phyloP scores from a whole-genome alignment of 352 stramenopile genomes.

The Globisporangium cylindrosporum region DNA sequence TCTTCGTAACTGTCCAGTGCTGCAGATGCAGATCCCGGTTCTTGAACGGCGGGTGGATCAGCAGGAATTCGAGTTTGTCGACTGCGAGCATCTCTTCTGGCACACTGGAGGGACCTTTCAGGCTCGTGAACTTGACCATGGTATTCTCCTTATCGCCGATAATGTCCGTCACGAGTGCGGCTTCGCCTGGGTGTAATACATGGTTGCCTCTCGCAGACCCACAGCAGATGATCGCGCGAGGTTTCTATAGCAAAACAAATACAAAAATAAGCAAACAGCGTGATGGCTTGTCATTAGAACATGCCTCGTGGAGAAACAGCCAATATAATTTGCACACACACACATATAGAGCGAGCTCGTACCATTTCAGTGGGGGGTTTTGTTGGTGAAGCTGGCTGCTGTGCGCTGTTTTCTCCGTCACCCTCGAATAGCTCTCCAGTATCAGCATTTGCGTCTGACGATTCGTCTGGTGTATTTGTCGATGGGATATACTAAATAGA shows the following conservation, averaged over 20 bases:
- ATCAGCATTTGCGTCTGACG: constrained; percentile 2
- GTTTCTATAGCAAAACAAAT: constrained; percentile 13
- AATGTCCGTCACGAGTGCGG: constrained; percentile 38
- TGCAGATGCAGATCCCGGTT: constrained; percentile 22
- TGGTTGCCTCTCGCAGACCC: background rate
- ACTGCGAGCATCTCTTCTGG: constrained; percentile 36
- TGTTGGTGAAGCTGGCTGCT: background rate
- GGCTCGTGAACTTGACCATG: constrained; percentile 41
- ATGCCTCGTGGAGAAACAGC: background rate
- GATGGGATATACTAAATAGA: constrained; percentile 15
- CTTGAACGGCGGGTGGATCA: constrained; percentile 38
- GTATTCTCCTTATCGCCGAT: constrained; percentile 48
- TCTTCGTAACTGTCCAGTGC: constrained; percentile 21
- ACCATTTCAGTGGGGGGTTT: background rate
- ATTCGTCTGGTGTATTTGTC: background rate
- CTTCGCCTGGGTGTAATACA: constrained; percentile 33
- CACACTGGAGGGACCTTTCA: constrained; percentile 35
- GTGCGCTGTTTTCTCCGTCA: background rate
- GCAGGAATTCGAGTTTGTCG: constrained; percentile 29
- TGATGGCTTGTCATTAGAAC: background rate
- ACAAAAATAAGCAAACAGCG: background rate
- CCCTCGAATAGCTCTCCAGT: background rate
- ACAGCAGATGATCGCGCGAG: constrained; percentile 45
- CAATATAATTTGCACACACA: background rate
- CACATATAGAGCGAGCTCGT: background rate